phyloP scores from a whole-genome alignment of 495 filamentous ascomycete species.

The Evansstolkia leycettana region DNA sequence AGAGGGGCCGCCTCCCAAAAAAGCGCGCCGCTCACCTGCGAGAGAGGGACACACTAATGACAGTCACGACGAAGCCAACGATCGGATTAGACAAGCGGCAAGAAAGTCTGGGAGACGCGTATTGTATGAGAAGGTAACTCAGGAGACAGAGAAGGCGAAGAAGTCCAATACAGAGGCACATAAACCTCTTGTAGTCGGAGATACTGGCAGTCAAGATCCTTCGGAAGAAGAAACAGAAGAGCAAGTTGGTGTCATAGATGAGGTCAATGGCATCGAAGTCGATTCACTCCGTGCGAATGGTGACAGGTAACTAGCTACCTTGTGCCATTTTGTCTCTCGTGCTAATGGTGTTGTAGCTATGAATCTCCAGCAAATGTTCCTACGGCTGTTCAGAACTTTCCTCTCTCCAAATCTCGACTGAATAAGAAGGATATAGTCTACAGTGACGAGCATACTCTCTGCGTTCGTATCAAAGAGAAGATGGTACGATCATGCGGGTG shows the following conservation, averaged over 20 bases:
- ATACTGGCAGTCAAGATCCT: slow-evolving; percentile 1
- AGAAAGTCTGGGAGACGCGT: slow-evolving; percentile 2
- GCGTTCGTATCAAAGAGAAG: slow-evolving; percentile 31
- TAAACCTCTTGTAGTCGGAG: background rate
- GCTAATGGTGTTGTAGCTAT: slow-evolving; percentile 15
- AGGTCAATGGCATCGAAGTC: slow-evolving; percentile 15
- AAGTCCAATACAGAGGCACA: background rate
- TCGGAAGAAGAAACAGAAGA: slow-evolving; percentile 11
- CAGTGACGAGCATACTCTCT: slow-evolving; percentile 26
- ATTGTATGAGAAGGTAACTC: background rate
- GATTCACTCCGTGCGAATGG: slow-evolving; percentile 14
- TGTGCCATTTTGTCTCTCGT: background rate
- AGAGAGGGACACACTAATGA: slow-evolving; percentile 5
- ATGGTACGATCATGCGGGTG: slow-evolving; percentile 23
- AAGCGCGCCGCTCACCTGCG: slow-evolving; percentile 18
- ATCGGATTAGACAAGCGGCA: slow-evolving; percentile 8
- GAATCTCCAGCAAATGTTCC: slow-evolving; percentile 23
- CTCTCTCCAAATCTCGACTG: slow-evolving; percentile 27
- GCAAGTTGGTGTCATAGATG: slow-evolving; percentile 4
- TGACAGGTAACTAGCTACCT: slow-evolving; percentile 14
- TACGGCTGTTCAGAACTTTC: slow-evolving; percentile 26
- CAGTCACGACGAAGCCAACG: slow-evolving; percentile 6
- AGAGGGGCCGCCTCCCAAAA: slow-evolving; percentile 26
- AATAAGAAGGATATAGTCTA: slow-evolving; percentile 29
- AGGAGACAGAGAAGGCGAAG: no score